phyloP scores from a whole-genome alignment of 208 protist genomes.

The Angomonas deanei region DNA sequence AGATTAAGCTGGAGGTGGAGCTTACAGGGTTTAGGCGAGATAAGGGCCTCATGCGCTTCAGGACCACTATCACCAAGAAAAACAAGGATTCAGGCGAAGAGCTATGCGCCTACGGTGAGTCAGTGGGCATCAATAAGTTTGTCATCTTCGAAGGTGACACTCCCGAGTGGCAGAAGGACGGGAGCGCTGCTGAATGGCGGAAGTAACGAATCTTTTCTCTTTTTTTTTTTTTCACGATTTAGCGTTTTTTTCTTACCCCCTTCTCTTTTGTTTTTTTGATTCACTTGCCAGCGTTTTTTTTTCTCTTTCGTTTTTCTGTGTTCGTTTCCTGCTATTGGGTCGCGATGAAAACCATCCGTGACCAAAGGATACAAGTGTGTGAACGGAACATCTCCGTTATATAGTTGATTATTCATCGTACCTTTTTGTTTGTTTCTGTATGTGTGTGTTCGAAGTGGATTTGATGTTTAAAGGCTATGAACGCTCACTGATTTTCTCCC shows the following conservation, averaged over 20 bases:
- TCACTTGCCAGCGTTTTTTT: background rate
- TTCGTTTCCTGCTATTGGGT: background rate
- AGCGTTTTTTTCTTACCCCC: background rate
- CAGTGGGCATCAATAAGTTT: constrained; percentile 77
- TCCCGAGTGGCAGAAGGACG: background rate
- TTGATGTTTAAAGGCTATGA: no score
- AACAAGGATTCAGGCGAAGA: constrained; percentile 10
- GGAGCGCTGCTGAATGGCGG: constrained; percentile 11
- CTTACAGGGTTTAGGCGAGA: constrained; percentile 57
- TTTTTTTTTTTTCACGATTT: constrained; percentile 4
- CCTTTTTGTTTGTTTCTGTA: no score
- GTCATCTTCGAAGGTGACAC: constrained; percentile 74
- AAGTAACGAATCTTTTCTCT: background rate
- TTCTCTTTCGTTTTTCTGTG: background rate
- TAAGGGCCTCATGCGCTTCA: constrained; percentile 53
- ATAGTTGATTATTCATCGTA: no score
- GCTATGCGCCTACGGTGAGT: constrained; percentile 61
- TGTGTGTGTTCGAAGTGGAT: no score
- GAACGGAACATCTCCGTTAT: no score
- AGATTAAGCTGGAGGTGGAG: constrained; percentile 48
- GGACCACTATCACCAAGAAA: constrained; percentile 45
- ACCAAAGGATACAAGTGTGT: no score
- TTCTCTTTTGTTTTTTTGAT: constrained; percentile 2
- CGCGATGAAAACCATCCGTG: no score
- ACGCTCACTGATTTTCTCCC: no score